Percentiles rank a stretch among this genome's conserved stretches.
Evolutionary conservation across 192 early-diverging fungal genomes (phyloP).

Genomic region (Oehlia diaphana): DNA sequence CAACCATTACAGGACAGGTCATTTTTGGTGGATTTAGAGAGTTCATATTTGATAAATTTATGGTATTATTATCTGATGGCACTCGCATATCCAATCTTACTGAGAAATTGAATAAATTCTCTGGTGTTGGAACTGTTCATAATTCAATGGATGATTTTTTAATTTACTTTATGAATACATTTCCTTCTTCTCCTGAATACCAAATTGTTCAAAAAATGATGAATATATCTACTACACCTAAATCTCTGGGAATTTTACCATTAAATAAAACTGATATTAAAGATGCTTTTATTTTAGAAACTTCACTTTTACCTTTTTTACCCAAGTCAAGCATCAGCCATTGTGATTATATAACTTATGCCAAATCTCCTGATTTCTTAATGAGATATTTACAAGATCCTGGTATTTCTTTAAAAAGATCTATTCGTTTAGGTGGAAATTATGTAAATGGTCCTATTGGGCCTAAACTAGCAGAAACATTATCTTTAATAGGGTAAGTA

Average conservation of each 20-base stretch:
- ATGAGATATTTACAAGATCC: slow-evolving; percentile 43
- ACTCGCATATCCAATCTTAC: background rate
- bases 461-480: slow-evolving; percentile 27
- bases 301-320: slow-evolving; percentile 36
- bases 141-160: background rate
- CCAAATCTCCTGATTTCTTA: slow-evolving; percentile 38
- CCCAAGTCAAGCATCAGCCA: slow-evolving; percentile 42
- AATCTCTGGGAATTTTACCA: slow-evolving; percentile 25
- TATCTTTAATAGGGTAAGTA: background rate
- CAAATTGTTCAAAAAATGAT: background rate
- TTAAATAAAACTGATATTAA: background rate
- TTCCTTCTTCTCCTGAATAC: slow-evolving; percentile 26
- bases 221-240: background rate
- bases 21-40: slow-evolving; percentile 28
- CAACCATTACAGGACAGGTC: background rate
- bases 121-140: background rate
- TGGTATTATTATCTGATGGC: slow-evolving; percentile 14
- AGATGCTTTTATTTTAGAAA: slow-evolving; percentile 36
- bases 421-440: slow-evolving; percentile 13
- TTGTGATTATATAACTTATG: slow-evolving; percentile 38
- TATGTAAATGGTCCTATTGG: slow-evolving; percentile 37
- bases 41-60: slow-evolving; percentile 25
- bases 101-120: background rate
- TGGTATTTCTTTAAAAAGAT: slow-evolving; percentile 35
- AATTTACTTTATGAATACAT: background rate